Percentiles rank a stretch among this genome's conserved stretches.
phyloP scores from a whole-genome alignment of 176 grass and related monocot genomes.

The Calamus simplicifolius region DNA sequence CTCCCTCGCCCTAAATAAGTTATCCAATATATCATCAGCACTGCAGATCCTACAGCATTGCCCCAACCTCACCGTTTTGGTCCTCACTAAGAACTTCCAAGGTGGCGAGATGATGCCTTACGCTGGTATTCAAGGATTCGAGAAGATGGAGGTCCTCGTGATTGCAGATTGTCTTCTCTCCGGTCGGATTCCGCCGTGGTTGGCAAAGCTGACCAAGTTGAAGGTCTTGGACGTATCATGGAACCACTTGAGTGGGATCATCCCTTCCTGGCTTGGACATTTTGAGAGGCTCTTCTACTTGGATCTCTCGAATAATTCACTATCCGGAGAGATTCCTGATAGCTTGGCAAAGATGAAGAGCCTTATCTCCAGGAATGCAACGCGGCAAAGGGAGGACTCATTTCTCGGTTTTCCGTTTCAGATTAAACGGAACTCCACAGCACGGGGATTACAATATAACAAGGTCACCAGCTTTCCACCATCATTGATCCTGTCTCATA shows the following conservation, averaged over 20 bases:
- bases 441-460: conserved; percentile 73
- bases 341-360: conserved; percentile 54
- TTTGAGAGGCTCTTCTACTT: conserved; percentile 78
- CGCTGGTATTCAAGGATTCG: conserved; percentile 61
- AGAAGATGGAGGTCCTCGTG: conserved; percentile 65
- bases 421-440: conserved; percentile 59
- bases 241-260: conserved; percentile 62
- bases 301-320: conserved; percentile 79
- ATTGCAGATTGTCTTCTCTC: conserved; percentile 71
- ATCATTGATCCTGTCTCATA: conserved; percentile 55
- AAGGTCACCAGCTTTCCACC: conserved; percentile 81
- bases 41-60: conserved; percentile 66
- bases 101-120: conserved; percentile 49
- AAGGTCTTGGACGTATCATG: conserved; percentile 86
- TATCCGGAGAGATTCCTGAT: conserved; percentile 55
- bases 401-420: conserved; percentile 48
- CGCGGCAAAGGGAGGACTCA: conserved; percentile 15
- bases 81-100: conserved; percentile 83
- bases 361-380: conserved; percentile 27
- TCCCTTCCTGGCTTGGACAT: conserved; percentile 49
- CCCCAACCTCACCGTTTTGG: conserved; percentile 51
- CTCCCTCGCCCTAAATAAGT: conserved; percentile 62
- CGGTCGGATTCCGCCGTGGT: conserved; percentile 52
- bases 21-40: conserved; percentile 50
- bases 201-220: conserved; percentile 34